A percentile compares a stretch with the other conserved stretches of the same genome.
These are phyloP conservation scores for Monilinia vaccinii-corymbosi DNA, from an alignment of 2,329 filamentous ascomycete genomes.

Conservation along the genomic window DNA sequence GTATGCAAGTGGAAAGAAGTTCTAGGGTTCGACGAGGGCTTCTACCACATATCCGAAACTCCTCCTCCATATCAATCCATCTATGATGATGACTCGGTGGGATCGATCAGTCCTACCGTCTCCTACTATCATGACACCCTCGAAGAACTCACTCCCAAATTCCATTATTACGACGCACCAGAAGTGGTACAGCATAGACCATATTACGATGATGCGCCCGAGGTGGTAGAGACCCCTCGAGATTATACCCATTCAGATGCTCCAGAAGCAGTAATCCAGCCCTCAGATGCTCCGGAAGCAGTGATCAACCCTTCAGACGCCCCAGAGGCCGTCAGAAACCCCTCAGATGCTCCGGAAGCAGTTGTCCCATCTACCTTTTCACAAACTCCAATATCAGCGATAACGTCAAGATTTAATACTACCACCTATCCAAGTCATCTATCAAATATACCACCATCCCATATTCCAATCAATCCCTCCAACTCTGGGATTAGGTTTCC, in stretches of 20 bases:
- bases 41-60: constrained; percentile 7
- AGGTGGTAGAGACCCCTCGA: constrained; percentile 1
- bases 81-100: constrained; percentile 8
- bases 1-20: constrained; percentile 26
- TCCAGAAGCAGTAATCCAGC: neutral
- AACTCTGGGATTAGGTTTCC: constrained; percentile 19
- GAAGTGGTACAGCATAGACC: neutral
- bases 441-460: neutral
- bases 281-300: constrained; percentile 8
- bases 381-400: constrained; percentile 4
- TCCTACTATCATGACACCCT: constrained; percentile 10
- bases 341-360: constrained; percentile 8
- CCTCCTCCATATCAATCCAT: constrained; percentile 10
- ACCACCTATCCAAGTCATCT: neutral
- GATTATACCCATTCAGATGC: constrained; percentile 11
- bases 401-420: constrained; percentile 9
- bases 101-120: constrained; percentile 8
- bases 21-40: constrained; percentile 25
- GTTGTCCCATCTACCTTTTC: neutral
- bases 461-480: constrained; percentile 4
- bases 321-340: neutral
- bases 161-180: constrained; percentile 7
- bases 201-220: constrained; percentile 1
- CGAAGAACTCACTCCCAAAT: constrained; percentile 9
- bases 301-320: neutral